Evolutionary conservation across 1,284 basidiomycete genomes (phyloP).

Genomic region (Ustilago bromivora): DNA sequence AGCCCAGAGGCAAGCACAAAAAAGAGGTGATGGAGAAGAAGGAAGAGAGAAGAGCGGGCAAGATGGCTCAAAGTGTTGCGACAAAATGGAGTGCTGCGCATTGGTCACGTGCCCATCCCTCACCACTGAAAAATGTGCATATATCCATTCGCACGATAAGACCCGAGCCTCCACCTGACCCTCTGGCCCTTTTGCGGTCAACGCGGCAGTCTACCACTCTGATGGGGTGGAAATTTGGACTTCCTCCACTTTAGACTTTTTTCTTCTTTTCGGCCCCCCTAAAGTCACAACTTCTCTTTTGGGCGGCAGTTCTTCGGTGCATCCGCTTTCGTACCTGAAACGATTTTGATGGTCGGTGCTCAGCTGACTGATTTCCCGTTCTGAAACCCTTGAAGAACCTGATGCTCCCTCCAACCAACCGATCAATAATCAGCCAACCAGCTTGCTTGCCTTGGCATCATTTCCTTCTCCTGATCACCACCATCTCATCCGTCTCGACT

Average conservation of each 20-base stretch:
- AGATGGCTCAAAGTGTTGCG: no score
- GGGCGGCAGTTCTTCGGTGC: conserved; percentile 28
- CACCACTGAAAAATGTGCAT: no score
- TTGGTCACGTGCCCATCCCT: no score
- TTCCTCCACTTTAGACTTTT: neutral
- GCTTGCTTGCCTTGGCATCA: conserved; percentile 6
- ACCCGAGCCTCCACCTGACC: no score
- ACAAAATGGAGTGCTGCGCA: no score
- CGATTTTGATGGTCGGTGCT: neutral
- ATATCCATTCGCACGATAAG: no score
- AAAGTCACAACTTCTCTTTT: neutral
- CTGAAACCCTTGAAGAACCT: neutral
- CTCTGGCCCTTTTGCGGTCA: no score
- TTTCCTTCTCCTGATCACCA: conserved; percentile 3
- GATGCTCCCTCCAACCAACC: neutral
- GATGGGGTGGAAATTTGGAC: no score
- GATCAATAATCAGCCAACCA: neutral
- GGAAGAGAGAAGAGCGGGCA: no score
- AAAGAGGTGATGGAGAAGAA: no score
- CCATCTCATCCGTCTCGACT: conserved; percentile 13
- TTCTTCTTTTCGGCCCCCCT: neutral
- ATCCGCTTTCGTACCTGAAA: conserved; percentile 14
- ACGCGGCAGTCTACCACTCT: no score
- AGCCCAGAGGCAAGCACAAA: no score
- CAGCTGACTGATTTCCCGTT: conserved; percentile 16